Percentiles rank a stretch among this genome's conserved stretches.
phyloP scores from a whole-genome alignment of 2,329 filamentous ascomycete species.

The Ophiognomonia clavigignenti-juglandacearum region DNA sequence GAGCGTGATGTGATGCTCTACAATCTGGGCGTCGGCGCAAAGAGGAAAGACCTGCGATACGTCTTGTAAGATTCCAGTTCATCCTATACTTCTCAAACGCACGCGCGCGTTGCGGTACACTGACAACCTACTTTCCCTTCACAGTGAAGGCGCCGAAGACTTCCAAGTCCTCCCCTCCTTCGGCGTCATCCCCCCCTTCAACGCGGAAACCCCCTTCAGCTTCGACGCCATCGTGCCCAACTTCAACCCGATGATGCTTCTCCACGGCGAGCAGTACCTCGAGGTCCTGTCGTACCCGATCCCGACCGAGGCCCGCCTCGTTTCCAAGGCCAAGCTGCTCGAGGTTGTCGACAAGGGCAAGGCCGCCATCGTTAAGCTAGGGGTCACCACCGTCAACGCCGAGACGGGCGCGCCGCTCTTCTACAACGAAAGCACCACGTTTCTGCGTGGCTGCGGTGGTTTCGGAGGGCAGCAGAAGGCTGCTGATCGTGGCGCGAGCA shows the following conservation, averaged over 20 bases:
- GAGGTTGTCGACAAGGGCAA: conserved; percentile 96
- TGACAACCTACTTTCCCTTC: too few species aligned
- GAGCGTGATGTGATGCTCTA: conserved; percentile 91
- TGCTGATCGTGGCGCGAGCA: conserved; percentile 71
- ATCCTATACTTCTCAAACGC: neutral
- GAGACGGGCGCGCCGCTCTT: conserved; percentile 85
- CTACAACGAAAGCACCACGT: conserved; percentile 94
- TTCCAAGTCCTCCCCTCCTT: conserved; percentile 96
- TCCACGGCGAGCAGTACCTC: conserved; percentile 97
- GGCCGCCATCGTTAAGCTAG: conserved; percentile 76
- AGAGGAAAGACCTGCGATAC: conserved; percentile 79
- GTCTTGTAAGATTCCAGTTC: conserved; percentile 59
- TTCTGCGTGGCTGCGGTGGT: conserved; percentile 85
- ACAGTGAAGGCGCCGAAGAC: conserved; percentile 73
- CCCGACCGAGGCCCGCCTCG: conserved; percentile 73
- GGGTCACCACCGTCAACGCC: conserved; percentile 78
- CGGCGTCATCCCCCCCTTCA: conserved; percentile 92
- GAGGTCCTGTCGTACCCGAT: conserved; percentile 91
- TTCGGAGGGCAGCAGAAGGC: conserved; percentile 82
- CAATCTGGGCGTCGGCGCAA: conserved; percentile 90
- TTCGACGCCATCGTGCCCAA: conserved; percentile 84
- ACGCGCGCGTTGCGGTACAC: too few species aligned
- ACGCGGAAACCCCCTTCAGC: conserved; percentile 73
- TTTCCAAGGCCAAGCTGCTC: conserved; percentile 74
- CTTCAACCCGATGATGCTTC: conserved; percentile 97